Evolutionary conservation across 148 eudicot genomes (phyloP).

Genomic region (Amaranthus palmeri): DNA sequence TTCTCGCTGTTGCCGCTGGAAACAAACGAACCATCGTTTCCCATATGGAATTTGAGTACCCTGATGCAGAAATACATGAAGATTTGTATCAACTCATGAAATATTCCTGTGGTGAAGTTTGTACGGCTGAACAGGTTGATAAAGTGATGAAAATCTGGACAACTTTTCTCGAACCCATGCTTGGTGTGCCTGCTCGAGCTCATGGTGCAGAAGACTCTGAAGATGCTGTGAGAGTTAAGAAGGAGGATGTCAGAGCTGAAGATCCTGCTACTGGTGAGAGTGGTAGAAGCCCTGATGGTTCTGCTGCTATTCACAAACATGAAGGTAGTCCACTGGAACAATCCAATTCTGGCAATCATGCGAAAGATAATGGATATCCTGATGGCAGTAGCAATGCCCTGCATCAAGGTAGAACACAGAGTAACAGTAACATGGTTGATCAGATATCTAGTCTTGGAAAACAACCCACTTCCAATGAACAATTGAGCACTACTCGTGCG

Average conservation of each 20-base stretch:
- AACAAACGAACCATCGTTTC: constrained; percentile 50
- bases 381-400: constrained; percentile 32
- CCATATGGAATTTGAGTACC: constrained; percentile 65
- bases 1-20: constrained; percentile 54
- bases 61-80: constrained; percentile 69
- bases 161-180: constrained; percentile 61
- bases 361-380: constrained; percentile 39
- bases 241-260: constrained; percentile 27
- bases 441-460: constrained; percentile 23
- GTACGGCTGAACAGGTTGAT: constrained; percentile 72
- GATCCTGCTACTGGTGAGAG: constrained; percentile 30
- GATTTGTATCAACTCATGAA: constrained; percentile 78
- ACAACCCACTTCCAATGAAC: constrained; percentile 22
- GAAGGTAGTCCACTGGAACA: constrained; percentile 34
- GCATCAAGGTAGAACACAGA: constrained; percentile 32
- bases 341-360: constrained; percentile 37
- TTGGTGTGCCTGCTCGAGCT: constrained; percentile 62
- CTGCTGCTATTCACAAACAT: constrained; percentile 30
- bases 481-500: constrained; percentile 14
- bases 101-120: constrained; percentile 69
- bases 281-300: constrained; percentile 35
- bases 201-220: constrained; percentile 44
- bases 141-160: constrained; percentile 90
- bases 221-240: constrained; percentile 36
- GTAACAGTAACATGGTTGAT: constrained; percentile 24